Percentiles rank a stretch among this genome's conserved stretches.
Evolutionary conservation across 768 basidiomycete species (phyloP).

Genomic region (Boletus rufocinnamomeus): DNA sequence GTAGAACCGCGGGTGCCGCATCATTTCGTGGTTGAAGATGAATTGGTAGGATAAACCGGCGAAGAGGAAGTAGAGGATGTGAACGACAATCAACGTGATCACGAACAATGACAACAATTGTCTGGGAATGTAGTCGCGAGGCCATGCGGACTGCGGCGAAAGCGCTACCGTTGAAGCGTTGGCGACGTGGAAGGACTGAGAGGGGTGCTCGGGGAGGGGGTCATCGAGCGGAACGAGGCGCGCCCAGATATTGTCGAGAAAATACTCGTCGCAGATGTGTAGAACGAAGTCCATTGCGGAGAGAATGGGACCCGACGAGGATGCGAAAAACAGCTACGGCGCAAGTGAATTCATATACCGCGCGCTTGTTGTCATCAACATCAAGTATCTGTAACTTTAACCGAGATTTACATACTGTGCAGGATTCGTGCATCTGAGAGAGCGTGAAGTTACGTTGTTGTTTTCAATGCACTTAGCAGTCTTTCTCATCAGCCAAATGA

Average conservation of each 20-base stretch:
- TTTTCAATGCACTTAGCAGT: no score
- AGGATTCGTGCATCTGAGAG: no score
- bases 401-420: no score
- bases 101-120: constrained; percentile 71
- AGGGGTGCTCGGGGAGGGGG: constrained; percentile 41
- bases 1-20: constrained; percentile 90
- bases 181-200: constrained; percentile 23
- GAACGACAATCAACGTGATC: constrained; percentile 80
- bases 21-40: constrained; percentile 96
- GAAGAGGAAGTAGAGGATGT: constrained; percentile 84
- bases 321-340: no score
- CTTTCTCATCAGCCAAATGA: no score
- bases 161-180: constrained; percentile 45
- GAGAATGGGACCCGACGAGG: not conserved
- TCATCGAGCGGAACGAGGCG: constrained; percentile 59
- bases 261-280: constrained; percentile 60
- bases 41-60: constrained; percentile 80
- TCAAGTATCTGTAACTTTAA: no score
- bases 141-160: constrained; percentile 68
- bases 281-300: constrained; percentile 82
- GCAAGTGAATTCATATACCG: constrained; percentile 24
- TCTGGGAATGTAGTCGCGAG: constrained; percentile 78
- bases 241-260: constrained; percentile 83
- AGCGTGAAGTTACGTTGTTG: no score
- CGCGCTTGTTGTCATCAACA: constrained; percentile 12